A percentile compares a stretch with the other conserved stretches of the same genome.
Conservation (phyloP, 495 filamentous ascomycete genomes). For the Neurospora sp. region DNA sequence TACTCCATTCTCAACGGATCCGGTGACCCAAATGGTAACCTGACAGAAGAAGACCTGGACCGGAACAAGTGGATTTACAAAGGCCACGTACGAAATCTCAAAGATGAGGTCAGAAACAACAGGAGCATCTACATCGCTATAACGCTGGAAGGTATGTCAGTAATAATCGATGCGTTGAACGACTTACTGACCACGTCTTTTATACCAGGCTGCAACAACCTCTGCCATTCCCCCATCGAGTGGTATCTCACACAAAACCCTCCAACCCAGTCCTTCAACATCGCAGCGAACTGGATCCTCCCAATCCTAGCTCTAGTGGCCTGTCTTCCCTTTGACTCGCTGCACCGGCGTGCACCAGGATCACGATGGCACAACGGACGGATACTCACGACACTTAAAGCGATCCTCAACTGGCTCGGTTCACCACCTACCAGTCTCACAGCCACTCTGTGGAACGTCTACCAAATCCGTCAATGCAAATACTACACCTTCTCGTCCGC, state of each 20-base stretch:
- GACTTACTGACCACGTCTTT: slow-evolving; percentile 4
- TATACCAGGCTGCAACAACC: slow-evolving; percentile 3
- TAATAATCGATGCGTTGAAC: neutral
- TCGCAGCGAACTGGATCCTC: slow-evolving; percentile 12
- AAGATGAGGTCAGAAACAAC: neutral
- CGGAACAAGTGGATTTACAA: neutral
- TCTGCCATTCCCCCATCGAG: slow-evolving; percentile 10
- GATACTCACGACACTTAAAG: neutral
- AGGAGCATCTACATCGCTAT: neutral
- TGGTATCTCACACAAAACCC: slow-evolving; percentile 5
- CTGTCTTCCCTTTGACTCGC: slow-evolving; percentile 9
- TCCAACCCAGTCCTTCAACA: neutral
- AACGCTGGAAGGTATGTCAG: neutral
- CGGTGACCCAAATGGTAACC: neutral
- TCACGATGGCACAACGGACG: neutral
- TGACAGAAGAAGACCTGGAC: neutral
- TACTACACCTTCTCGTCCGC: neutral
- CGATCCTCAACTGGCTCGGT: slow-evolving; percentile 12
- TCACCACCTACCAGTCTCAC: slow-evolving; percentile 12
- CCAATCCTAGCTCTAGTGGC: slow-evolving; percentile 13
- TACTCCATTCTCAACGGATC: neutral
- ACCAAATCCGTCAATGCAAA: slow-evolving; percentile 10
- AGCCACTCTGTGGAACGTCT: slow-evolving; percentile 13
- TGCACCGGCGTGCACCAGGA: slow-evolving; percentile 2
- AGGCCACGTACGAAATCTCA: neutral